Evolutionary conservation across 1,139 yeast species (phyloP).

Genomic region (Taphrina flavorubra): DNA sequence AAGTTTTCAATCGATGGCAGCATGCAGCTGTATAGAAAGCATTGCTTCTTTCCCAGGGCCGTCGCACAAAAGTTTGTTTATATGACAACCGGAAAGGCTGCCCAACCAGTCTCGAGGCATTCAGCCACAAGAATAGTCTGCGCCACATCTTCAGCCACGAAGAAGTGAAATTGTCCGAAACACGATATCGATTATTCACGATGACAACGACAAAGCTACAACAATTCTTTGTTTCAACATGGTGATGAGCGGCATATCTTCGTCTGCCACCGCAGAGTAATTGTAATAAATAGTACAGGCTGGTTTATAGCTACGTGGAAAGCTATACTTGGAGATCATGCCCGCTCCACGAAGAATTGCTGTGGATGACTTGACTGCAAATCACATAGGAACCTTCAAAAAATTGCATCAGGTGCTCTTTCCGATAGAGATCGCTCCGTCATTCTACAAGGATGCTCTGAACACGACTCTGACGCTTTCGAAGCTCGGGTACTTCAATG

Average conservation of each 20-base stretch:
- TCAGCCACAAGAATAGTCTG: background rate
- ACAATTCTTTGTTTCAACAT: no score
- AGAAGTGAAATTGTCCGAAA: background rate
- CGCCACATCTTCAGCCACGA: background rate
- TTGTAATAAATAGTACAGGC: no score
- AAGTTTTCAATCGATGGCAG: no score
- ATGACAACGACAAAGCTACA: background rate
- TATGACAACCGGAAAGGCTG: background rate
- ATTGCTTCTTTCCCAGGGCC: background rate
- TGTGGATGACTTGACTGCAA: slow-evolving; percentile 41
- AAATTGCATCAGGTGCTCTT: slow-evolving; percentile 43
- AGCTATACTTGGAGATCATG: slow-evolving; percentile 51
- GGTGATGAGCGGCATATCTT: no score
- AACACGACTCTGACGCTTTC: slow-evolving; percentile 35
- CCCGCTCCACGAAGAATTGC: slow-evolving; percentile 54
- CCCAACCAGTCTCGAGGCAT: background rate
- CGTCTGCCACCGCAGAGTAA: no score
- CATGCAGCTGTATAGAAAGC: no score
- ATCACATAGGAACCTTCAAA: slow-evolving; percentile 40
- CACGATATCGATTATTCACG: slow-evolving; percentile 1
- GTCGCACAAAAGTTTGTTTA: background rate
- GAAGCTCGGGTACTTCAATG: slow-evolving; percentile 43
- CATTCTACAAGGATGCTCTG: slow-evolving; percentile 42
- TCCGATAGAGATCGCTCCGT: slow-evolving; percentile 32
- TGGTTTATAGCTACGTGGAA: no score